Base-by-base conservation (phyloP, 2,329 filamentous ascomycete genomes). In the Exserohilum rostratum region DNA sequence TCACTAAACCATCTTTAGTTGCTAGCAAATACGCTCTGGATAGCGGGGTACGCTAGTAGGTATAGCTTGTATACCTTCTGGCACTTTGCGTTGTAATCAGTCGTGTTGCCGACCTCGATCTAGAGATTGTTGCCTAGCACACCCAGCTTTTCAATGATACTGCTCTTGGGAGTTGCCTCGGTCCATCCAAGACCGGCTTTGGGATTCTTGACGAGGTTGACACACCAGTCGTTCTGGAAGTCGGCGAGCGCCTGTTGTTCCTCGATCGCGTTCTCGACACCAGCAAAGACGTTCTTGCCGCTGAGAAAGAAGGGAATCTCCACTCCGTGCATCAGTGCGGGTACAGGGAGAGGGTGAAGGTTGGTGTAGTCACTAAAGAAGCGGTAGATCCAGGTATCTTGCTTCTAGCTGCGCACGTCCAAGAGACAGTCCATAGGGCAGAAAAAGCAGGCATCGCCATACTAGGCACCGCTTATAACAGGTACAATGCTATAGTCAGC, bases 361-460 rank as follows among this genome's bases (percentile, higher is more conserved):
- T 56, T 79, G 52, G 77, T 66, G 43, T 79, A 79, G 11, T 70
- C 64, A 25, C 75, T 77, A 43, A 78, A 77, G 69, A 78, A 79
- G 25, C 78, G 76, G 62, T 79, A 79, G 3, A 68, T 67, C 78
- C 78, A 79, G 0, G 77, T 79, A 6, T 74, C 55, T 55, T 79
- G 78, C 5, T 48, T 13, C 9, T 57, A 33, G 50, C 71, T 75
- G 39, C 78, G 76, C 17, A 79, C 37, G 51, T 79, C 75, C 22
- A 76, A 55, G 11, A 80, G 63, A 43, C 69, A 64, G 34, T 70
- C 66, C 3, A 66, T 60, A 1, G 67, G 60, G 57, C 79, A 81
- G 61, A 79, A 75, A 68, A 81, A 81, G 10, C 78, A 77, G 3
- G 77, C 79, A n/a, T 81, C 79, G 25, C 78, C 79, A 34, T 70